Evolutionary conservation across 768 basidiomycete species (phyloP).

Genomic region (Boletellus emodensis): DNA sequence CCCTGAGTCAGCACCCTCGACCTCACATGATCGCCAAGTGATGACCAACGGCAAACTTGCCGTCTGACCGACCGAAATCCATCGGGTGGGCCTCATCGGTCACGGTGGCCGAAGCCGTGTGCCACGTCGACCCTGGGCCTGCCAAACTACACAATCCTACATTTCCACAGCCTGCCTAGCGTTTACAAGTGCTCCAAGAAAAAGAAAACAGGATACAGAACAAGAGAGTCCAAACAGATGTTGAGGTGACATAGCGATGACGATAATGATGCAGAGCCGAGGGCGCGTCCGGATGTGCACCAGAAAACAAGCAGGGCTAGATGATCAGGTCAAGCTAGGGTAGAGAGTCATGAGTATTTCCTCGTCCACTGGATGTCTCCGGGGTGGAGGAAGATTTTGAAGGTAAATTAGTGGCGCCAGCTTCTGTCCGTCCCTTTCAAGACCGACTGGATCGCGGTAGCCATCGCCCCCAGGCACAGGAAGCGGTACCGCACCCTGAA

Average conservation of each 20-base stretch:
- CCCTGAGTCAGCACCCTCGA: constrained; percentile 4
- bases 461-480: not conserved
- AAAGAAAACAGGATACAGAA: constrained; percentile 1
- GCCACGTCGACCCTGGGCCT: not conserved
- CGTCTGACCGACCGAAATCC: too few relatives aligned
- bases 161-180: constrained; percentile 19
- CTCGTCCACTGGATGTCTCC: constrained; percentile 69
- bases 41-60: not conserved
- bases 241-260: constrained; percentile 9
- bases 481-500: constrained; percentile 2
- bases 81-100: not conserved
- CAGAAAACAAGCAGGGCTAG: constrained; percentile 7
- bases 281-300: constrained; percentile 11
- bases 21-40: constrained; percentile 1
- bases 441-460: not conserved
- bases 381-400: constrained; percentile 53
- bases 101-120: not conserved
- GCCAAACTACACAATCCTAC: constrained; percentile 15
- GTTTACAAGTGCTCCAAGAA: constrained; percentile 27
- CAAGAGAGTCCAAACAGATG: constrained; percentile 9
- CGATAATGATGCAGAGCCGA: not conserved
- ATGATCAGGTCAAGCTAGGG: constrained; percentile 29
- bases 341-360: constrained; percentile 61
- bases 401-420: constrained; percentile 67
- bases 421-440: constrained; percentile 22